Evolutionary conservation across 1,284 basidiomycete species (phyloP), one percentile per base, ranked within the genome.

Genomic region (Rhodotorula glutinis): DNA sequence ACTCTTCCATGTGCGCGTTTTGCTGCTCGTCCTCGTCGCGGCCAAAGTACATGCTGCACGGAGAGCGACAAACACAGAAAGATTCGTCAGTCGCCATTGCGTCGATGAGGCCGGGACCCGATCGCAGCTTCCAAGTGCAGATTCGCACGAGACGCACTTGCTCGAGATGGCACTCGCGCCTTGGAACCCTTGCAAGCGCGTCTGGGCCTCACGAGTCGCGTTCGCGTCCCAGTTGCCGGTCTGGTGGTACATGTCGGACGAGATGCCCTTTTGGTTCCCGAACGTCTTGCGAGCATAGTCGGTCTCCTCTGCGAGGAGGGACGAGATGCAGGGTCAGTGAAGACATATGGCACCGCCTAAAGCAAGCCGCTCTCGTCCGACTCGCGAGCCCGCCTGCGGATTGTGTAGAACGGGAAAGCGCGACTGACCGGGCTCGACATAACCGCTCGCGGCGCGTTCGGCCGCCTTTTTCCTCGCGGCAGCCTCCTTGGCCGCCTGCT

Each of bases 241-340:
- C 47, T 89, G 91, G 79, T 98, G 98, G 83, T 91, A 98, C 89
- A 95, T 93, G 78, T 98, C 96, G 2, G 91, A 95, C 8, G 92
- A 96, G 78, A 99, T 97, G 57, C 85, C 91, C 79, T 98, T 98
- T 78, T 98, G 95, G 70, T 77, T 81, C 1, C 91, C 90, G 78
- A 98, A 99, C 76, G 92, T 92, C 33, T 92, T 88, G 69, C 93
- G 86, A 3, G 96, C 95, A 33, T 86, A 87, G 62, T 67, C 58
- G 16, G 60, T 52, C 23, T 67, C 60, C 33, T 67, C 72, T 67
- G 54, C 41, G 10, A 30, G 19, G 49, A 11, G 41, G n/a, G n/a
- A n/a, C n/a, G n/a, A n/a, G n/a, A n/a, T n/a, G n/a, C n/a, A n/a
- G n/a, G n/a, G n/a, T n/a, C n/a, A n/a, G n/a, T n/a, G n/a, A n/a